Conservation (phyloP, 371 early-diverging fungal species). For the Choanephora cucurbitarum region DNA sequence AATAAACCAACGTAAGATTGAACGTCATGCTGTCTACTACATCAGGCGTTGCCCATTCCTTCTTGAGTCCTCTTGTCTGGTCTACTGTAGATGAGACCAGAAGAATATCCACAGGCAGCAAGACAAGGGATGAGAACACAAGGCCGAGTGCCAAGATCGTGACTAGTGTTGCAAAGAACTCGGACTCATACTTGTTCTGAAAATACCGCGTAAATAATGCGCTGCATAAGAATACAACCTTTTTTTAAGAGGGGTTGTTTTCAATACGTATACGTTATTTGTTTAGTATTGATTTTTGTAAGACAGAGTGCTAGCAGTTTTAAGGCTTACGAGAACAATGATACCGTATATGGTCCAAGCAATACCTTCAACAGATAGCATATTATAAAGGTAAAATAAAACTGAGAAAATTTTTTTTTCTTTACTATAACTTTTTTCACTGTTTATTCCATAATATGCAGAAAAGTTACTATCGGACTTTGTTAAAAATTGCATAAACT, state of each 20-base stretch:
- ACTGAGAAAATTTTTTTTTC: too few relatives aligned
- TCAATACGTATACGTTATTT: background rate
- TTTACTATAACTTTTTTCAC: too few relatives aligned
- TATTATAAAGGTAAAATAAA: background rate
- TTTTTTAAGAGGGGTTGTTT: background rate
- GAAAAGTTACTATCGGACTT: too few relatives aligned
- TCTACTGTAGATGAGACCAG: conserved; percentile 67
- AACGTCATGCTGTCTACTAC: conserved; percentile 47
- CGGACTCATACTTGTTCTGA: conserved; percentile 58
- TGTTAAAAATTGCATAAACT: too few relatives aligned
- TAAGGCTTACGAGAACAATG: conserved; percentile 27
- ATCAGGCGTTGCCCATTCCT: conserved; percentile 65
- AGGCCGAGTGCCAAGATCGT: conserved; percentile 56
- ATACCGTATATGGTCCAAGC: conserved; percentile 41
- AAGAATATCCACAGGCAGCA: conserved; percentile 71
- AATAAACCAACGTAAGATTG: conserved; percentile 54
- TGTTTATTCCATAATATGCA: too few relatives aligned
- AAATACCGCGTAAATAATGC: conserved; percentile 58
- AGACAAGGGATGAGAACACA: conserved; percentile 54
- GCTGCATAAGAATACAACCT: conserved; percentile 55
- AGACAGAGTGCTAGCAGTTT: background rate
- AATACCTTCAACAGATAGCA: conserved; percentile 31
- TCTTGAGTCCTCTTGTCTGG: conserved; percentile 56
- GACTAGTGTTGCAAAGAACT: conserved; percentile 55
- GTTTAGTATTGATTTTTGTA: background rate